These are phyloP conservation scores for Fomitopsis pulvina DNA, from an alignment of 768 basidiomycete species.

Conservation along the genomic window DNA sequence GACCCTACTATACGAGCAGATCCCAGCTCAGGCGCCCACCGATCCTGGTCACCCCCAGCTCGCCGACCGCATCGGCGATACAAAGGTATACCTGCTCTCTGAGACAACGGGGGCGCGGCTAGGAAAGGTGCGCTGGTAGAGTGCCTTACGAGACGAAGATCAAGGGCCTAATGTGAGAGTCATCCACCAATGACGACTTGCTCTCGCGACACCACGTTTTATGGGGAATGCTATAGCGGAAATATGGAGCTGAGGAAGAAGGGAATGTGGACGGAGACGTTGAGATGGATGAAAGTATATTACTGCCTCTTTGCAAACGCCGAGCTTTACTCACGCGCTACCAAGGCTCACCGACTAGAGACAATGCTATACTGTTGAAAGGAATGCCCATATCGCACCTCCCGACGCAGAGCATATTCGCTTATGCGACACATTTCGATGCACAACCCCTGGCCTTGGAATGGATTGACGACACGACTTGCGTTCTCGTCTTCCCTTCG, in stretches of 20 bases:
- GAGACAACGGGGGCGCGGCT: slow-evolving; percentile 53
- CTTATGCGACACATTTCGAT: slow-evolving; percentile 76
- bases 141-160: slow-evolving; percentile 30
- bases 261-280: slow-evolving; percentile 26
- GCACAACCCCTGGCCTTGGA: slow-evolving; percentile 70
- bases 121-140: slow-evolving; percentile 67
- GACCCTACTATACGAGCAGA: slow-evolving; percentile 47
- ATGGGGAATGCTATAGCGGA: slow-evolving; percentile 28
- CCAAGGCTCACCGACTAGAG: slow-evolving; percentile 44
- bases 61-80: slow-evolving; percentile 61
- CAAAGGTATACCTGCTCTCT: slow-evolving; percentile 73
- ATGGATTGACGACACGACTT: slow-evolving; percentile 83
- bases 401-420: slow-evolving; percentile 72
- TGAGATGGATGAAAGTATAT: slow-evolving; percentile 20
- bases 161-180: slow-evolving; percentile 38
- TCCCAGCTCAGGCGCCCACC: slow-evolving; percentile 41
- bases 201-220: slow-evolving; percentile 3
- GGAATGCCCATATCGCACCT: slow-evolving; percentile 71
- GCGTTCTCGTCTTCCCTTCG: slow-evolving; percentile 67
- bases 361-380: slow-evolving; percentile 65
- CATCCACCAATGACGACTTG: slow-evolving; percentile 4
- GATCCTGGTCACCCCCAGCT: slow-evolving; percentile 29
- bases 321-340: not conserved
- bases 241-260: slow-evolving; percentile 41
- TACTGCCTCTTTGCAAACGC: not conserved